Conservation (phyloP, 129 eudicot species). For the Lactuca sativa region DNA sequence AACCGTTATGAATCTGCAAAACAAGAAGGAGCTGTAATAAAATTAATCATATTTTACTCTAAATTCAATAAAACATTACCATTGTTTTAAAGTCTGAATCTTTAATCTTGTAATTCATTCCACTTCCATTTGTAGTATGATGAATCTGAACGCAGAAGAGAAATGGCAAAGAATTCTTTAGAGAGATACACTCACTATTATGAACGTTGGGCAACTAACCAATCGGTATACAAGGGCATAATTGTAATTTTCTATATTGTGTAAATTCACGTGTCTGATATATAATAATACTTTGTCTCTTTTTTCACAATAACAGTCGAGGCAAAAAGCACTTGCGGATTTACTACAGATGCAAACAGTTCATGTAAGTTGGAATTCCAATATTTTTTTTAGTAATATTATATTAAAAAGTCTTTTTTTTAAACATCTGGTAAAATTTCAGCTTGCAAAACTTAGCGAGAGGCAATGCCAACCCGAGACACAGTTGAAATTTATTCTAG, state of each 20-base stretch:
- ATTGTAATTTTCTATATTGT: not conserved
- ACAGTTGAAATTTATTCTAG: slow-evolving; percentile 55
- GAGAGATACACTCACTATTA: slow-evolving; percentile 97
- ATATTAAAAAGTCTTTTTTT: no score
- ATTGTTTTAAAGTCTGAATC: not conserved
- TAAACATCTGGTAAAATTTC: no score
- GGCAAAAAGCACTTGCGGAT: slow-evolving; percentile 88
- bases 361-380: slow-evolving; percentile 58
- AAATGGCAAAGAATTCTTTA: slow-evolving; percentile 95
- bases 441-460: slow-evolving; percentile 47
- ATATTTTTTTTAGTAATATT: not conserved
- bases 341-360: slow-evolving; percentile 79
- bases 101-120: slow-evolving; percentile 4
- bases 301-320: slow-evolving; percentile 63
- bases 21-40: slow-evolving; percentile 78
- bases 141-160: slow-evolving; percentile 85
- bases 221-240: slow-evolving; percentile 54
- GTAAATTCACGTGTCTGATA: slow-evolving; percentile 12
- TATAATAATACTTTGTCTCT: not conserved
- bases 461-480: slow-evolving; percentile 62
- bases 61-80: not conserved
- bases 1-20: slow-evolving; percentile 90
- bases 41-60: slow-evolving; percentile 11
- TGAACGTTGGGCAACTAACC: slow-evolving; percentile 99
- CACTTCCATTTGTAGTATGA: slow-evolving; percentile 50